Evolutionary conservation across 371 early-diverging fungal species (phyloP).

Genomic region (Mucor indicus): DNA sequence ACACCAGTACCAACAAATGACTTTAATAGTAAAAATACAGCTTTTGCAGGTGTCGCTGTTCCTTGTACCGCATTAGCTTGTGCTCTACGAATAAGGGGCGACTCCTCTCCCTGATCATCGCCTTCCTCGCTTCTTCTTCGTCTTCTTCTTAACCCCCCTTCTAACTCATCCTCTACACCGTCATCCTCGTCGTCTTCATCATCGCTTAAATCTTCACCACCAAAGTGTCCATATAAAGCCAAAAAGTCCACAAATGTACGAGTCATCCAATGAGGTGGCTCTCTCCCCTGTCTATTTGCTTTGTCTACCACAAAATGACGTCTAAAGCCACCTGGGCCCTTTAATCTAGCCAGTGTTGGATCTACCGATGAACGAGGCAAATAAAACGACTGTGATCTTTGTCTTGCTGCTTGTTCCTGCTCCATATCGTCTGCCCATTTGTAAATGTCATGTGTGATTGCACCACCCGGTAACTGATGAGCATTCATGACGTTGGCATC

Average conservation of each 20-base stretch:
- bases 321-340: conserved; percentile 88
- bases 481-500: conserved; percentile 17
- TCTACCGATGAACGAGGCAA: conserved; percentile 23
- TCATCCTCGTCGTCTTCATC: conserved; percentile 33
- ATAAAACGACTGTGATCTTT: conserved; percentile 40
- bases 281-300: conserved; percentile 67
- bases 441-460: conserved; percentile 61
- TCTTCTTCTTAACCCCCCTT: conserved; percentile 13
- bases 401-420: conserved; percentile 29
- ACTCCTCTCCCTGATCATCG: conserved; percentile 33
- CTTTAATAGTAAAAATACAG: conserved; percentile 83
- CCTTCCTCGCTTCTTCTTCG: conserved; percentile 11
- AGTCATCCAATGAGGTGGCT: conserved; percentile 72
- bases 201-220: conserved; percentile 64
- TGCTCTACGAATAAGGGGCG: conserved; percentile 52
- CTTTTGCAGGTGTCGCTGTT: conserved; percentile 75
- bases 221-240: conserved; percentile 93
- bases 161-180: conserved; percentile 4
- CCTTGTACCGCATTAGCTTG: conserved; percentile 66
- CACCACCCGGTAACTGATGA: conserved; percentile 50
- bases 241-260: conserved; percentile 90
- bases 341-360: conserved; percentile 41
- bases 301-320: conserved; percentile 79
- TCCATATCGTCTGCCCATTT: conserved; percentile 50
- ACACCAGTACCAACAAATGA: conserved; percentile 81